phyloP scores from a whole-genome alignment of 306 rosid genomes.

The Ormosia emarginata region DNA sequence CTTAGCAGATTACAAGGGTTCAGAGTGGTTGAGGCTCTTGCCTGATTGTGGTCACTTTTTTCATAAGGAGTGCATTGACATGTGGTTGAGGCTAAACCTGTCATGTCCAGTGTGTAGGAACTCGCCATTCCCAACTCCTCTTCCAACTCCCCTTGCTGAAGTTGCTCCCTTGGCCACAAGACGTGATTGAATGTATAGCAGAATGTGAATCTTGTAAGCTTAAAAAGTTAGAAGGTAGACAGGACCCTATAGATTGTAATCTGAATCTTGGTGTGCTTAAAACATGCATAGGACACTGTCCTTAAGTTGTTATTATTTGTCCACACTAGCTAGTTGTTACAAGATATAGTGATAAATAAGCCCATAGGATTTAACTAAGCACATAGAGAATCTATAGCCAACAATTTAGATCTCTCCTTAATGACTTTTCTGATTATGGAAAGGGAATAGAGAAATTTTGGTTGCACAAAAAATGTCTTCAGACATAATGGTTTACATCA shows the following conservation, averaged over 20 bases:
- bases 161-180: conserved; percentile 23
- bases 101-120: conserved; percentile 47
- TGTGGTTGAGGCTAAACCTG: conserved; percentile 33
- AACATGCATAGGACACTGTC: background rate
- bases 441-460: too few species aligned
- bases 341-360: background rate
- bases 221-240: background rate
- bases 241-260: background rate
- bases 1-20: conserved; percentile 42
- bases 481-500: too few species aligned
- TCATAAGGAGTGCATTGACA: conserved; percentile 41
- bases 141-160: conserved; percentile 33
- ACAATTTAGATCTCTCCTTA: too few species aligned
- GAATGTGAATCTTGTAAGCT: background rate
- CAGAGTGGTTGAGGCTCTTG: conserved; percentile 32
- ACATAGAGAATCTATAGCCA: background rate
- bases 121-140: conserved; percentile 28
- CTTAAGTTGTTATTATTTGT: background rate
- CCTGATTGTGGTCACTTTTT: conserved; percentile 47
- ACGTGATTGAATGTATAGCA: background rate
- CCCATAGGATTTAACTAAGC: background rate
- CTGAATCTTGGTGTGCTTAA: background rate
- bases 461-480: too few species aligned
- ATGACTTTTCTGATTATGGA: too few species aligned
- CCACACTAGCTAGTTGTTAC: background rate